Conservation (phyloP, 2,329 filamentous ascomycete genomes). For the Neofusicoccum sp. region DNA sequence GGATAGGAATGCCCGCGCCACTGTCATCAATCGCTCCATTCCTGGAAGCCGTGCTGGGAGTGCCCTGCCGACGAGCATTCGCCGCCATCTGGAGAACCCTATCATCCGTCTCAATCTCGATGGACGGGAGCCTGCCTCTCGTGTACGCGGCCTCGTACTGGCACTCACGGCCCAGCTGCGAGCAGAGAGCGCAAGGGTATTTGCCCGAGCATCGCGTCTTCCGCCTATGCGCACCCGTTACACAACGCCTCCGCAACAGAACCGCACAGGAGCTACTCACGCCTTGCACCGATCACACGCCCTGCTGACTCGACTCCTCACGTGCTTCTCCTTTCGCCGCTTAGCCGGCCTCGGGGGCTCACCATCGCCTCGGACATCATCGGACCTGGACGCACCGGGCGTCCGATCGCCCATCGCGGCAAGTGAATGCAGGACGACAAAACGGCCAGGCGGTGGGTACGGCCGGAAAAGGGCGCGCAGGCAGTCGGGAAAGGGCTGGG, state of each 20-base stretch:
- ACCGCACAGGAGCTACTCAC: conserved; percentile 33
- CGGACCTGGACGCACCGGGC: too few relatives aligned
- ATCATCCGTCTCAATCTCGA: conserved; percentile 37
- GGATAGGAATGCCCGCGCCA: not conserved
- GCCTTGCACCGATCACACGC: conserved; percentile 55
- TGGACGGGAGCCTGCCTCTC: conserved; percentile 48
- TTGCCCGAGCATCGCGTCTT: conserved; percentile 41
- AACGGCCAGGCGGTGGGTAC: too few relatives aligned
- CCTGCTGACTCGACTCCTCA: conserved; percentile 48
- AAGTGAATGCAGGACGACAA: too few relatives aligned
- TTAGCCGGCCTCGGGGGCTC: conserved; percentile 25
- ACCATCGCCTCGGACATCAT: too few relatives aligned
- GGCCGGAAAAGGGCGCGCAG: not conserved
- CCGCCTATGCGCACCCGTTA: conserved; percentile 29
- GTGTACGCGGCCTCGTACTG: conserved; percentile 56
- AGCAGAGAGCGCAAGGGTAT: conserved; percentile 39
- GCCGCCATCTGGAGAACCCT: conserved; percentile 10
- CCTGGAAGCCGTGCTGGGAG: not conserved
- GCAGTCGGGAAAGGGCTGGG: not conserved
- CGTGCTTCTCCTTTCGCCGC: conserved; percentile 37
- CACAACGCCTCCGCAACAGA: too few relatives aligned
- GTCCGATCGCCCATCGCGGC: too few relatives aligned
- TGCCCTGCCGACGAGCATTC: not conserved
- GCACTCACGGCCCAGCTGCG: conserved; percentile 42
- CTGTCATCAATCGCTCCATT: too few relatives aligned